Conservation (phyloP, 2,329 filamentous ascomycete species). For the Sarocladium strictum region DNA sequence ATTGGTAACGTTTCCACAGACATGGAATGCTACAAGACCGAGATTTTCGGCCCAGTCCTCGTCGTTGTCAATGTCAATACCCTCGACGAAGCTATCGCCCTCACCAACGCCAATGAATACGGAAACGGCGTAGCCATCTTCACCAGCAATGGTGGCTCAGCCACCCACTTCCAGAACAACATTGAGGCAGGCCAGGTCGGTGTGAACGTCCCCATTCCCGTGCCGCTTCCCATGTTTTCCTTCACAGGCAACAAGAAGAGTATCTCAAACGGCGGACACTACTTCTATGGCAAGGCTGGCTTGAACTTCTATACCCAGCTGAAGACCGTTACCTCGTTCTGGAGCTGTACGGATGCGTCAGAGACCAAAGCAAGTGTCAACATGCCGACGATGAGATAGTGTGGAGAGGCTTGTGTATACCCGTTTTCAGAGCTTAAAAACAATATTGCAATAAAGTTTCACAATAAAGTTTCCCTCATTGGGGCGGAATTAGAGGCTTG, state of each 20-base stretch:
- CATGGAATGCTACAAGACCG: constrained; percentile 72
- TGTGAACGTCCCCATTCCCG: constrained; percentile 68
- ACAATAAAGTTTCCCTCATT: too few species aligned
- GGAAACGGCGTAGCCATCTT: constrained; percentile 75
- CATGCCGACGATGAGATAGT: constrained; percentile 3
- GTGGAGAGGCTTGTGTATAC: too few species aligned
- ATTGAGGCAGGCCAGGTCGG: constrained; percentile 74
- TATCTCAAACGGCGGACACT: constrained; percentile 78
- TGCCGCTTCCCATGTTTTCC: constrained; percentile 56
- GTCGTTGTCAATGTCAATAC: constrained; percentile 67
- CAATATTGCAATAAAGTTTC: too few species aligned
- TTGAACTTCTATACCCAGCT: constrained; percentile 84
- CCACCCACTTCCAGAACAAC: constrained; percentile 62
- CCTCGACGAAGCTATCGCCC: constrained; percentile 64
- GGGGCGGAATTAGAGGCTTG: too few species aligned
- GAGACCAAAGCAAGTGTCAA: constrained; percentile 1
- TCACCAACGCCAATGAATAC: constrained; percentile 74
- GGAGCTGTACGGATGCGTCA: constrained; percentile 49
- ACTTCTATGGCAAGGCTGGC: constrained; percentile 84
- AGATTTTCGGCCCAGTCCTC: constrained; percentile 72
- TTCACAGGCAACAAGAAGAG: constrained; percentile 72
- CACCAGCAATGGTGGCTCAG: constrained; percentile 63
- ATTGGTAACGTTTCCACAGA: constrained; percentile 67
- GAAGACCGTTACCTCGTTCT: constrained; percentile 86
- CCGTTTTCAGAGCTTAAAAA: too few species aligned